Conservation (phyloP, 495 filamentous ascomycete species). For the Penicillium angulare region DNA sequence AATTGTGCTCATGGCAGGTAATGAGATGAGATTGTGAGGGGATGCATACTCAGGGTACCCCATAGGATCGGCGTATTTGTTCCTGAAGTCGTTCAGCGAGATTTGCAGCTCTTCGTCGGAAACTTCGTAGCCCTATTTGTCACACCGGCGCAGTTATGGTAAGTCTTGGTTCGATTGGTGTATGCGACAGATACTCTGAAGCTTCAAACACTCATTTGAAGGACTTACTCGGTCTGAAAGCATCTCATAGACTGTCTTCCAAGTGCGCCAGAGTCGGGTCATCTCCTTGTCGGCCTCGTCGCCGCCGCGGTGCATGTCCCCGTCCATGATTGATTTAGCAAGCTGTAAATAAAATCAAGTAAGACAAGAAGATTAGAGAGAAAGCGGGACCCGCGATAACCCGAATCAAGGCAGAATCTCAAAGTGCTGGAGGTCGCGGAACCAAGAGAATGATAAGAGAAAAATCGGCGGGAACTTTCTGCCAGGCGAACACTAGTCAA, state of each 20-base stretch:
- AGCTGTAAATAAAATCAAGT: neutral
- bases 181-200: neutral
- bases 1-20: too few species aligned
- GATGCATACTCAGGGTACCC: slow-evolving; percentile 67
- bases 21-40: neutral
- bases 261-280: slow-evolving; percentile 80
- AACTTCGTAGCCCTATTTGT: slow-evolving; percentile 84
- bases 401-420: neutral
- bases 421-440: slow-evolving; percentile 1
- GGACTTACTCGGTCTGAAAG: slow-evolving; percentile 69
- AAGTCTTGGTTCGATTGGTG: slow-evolving; percentile 7
- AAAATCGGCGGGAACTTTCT: slow-evolving; percentile 38
- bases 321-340: slow-evolving; percentile 44
- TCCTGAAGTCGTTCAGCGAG: slow-evolving; percentile 70
- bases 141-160: slow-evolving; percentile 5
- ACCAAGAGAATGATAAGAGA: slow-evolving; percentile 18
- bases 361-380: neutral
- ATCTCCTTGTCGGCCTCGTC: slow-evolving; percentile 64
- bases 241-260: slow-evolving; percentile 87
- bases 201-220: neutral
- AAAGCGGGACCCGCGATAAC: slow-evolving; percentile 3
- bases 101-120: slow-evolving; percentile 85
- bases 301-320: slow-evolving; percentile 44
- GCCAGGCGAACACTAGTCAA: slow-evolving; percentile 20
- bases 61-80: slow-evolving; percentile 61